These are phyloP conservation scores for Fragilaria radians DNA, from an alignment of 108 stramenopile species.

Conservation along the genomic window DNA sequence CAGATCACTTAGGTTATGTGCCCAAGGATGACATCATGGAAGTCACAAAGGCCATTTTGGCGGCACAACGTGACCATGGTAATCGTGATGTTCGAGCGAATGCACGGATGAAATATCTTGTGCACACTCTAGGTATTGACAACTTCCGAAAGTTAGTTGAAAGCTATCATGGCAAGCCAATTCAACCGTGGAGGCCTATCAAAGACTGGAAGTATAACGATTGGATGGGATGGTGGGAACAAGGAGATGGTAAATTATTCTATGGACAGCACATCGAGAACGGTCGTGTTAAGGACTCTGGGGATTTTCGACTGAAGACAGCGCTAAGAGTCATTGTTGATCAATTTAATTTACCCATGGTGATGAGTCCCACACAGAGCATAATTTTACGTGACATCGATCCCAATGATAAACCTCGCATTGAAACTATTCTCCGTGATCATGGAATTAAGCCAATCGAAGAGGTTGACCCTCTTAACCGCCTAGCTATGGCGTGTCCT, in stretches of 20 bases:
- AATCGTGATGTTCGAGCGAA: slow-evolving; percentile 96
- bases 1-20: slow-evolving; percentile 94
- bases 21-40: slow-evolving; percentile 93
- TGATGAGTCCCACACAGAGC: slow-evolving; percentile 92
- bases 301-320: slow-evolving; percentile 81
- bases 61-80: slow-evolving; percentile 95
- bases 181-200: slow-evolving; percentile 78
- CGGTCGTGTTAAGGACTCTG: slow-evolving; percentile 94
- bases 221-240: slow-evolving; percentile 99
- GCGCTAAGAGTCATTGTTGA: slow-evolving; percentile 85
- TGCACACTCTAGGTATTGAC: slow-evolving; percentile 94
- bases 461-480: slow-evolving; percentile 80
- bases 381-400: slow-evolving; percentile 87
- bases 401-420: slow-evolving; percentile 77
- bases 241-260: slow-evolving; percentile 95
- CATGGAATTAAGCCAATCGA: slow-evolving; percentile 87
- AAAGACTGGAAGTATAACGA: slow-evolving; percentile 93
- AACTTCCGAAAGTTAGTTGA: slow-evolving; percentile 90
- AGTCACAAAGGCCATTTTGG: slow-evolving; percentile 87
- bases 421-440: slow-evolving; percentile 77
- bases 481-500: slow-evolving; percentile 94
- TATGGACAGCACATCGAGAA: slow-evolving; percentile 92
- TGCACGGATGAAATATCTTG: slow-evolving; percentile 98
- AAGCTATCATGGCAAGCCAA: slow-evolving; percentile 82
- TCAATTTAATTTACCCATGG: slow-evolving; percentile 82